Evolutionary conservation across 83 land plant species (phyloP), one percentile per base, ranked within the genome.

Genomic region (Picea abies): DNA sequence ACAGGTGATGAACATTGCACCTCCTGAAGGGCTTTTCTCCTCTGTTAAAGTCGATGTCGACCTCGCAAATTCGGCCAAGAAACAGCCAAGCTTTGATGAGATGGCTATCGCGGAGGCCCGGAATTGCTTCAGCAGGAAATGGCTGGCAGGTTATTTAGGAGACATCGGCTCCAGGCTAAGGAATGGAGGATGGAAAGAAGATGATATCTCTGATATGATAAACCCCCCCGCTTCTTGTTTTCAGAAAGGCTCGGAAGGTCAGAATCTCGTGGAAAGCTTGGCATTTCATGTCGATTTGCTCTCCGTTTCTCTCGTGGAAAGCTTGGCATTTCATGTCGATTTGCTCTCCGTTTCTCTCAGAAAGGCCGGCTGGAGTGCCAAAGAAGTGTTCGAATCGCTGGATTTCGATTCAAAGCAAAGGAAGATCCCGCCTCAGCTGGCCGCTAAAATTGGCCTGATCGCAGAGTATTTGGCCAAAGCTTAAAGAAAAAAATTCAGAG

Each of bases 131-230:
- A 67, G 71, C 35, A 68, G 66, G 22, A 83, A 26, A 26, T 78
- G 88, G 87, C 68, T 87, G 63, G 64, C 83, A 60, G 77, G 78
- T 23, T 88, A 80, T 81, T 39, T 88, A 37, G 83, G 76, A 75
- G 90, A 88, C 76, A 72, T 86, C 44, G 83, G 82, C 14, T 76
- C 83, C 60, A 80, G 66, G 58, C 86, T 90, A 26, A 79, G 90
- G 64, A 76, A 76, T n/a, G 90, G 83, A 10, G 90, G 92, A 29
- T 90, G 92, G 92, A 72, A 73, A 56, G 90, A 88, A 76, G 88
- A 85, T 32, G 90, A 90, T 6, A 76, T 90, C 9, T 76, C 66
- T 0, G 92, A 90, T 65, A 90, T 90, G 92, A 60, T 87, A 47
- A 62, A 26, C 37, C 41, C 65, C 29, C 58, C 35, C 19, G 52